Percentiles rank a stretch among this genome's conserved stretches.
Conservation (phyloP, 192 early-diverging fungal species). For the Linnemannia exigua region DNA sequence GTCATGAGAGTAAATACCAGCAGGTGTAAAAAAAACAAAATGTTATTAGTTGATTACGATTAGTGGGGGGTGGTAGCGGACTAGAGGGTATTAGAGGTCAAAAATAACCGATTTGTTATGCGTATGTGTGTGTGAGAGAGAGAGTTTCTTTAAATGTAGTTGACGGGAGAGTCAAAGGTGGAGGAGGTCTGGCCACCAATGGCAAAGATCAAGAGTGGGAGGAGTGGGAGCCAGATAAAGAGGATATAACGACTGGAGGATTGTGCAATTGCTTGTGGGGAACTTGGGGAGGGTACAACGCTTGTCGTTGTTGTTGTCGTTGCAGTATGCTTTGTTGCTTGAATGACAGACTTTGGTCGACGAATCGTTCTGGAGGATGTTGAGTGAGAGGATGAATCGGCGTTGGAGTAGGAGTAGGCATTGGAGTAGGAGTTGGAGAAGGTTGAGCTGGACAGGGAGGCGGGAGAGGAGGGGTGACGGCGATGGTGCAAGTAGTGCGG, state of each 20-base stretch:
- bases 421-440: background rate
- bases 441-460: background rate
- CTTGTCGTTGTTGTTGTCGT: background rate
- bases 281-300: constrained; percentile 1
- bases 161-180: constrained; percentile 42
- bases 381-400: background rate
- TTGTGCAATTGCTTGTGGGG: constrained; percentile 40
- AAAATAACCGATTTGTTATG: background rate
- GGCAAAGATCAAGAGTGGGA: constrained; percentile 40
- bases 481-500: background rate
- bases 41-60: background rate
- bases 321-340: background rate
- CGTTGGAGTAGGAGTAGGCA: background rate
- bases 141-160: constrained; percentile 23
- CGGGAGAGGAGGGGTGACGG: background rate
- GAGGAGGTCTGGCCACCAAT: constrained; percentile 44
- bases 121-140: too few species aligned
- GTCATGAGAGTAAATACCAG: too few species aligned
- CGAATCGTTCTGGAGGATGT: background rate
- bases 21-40: background rate
- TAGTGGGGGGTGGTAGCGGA: background rate
- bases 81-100: too few species aligned
- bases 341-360: background rate
- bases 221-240: constrained; percentile 37
- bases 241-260: constrained; percentile 47